Base-by-base conservation (phyloP, 2,329 filamentous ascomycete genomes). In the Nemania sp. region DNA sequence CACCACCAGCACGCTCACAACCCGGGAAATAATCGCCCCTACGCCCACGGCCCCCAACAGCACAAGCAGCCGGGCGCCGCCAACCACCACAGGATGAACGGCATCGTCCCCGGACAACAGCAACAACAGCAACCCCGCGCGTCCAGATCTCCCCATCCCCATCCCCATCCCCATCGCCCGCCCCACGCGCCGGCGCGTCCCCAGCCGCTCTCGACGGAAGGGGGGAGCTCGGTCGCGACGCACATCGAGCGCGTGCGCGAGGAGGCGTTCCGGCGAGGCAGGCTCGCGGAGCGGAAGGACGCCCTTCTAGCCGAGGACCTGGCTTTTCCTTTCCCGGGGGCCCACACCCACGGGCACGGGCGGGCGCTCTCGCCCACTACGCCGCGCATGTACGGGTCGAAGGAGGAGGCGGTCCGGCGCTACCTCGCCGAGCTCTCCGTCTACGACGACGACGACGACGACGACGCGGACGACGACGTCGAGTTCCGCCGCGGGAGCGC, bases 261-360 rank as follows among this genome's bases (percentile, higher is more conserved):
- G 32, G 54, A 66, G 12, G 70, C 67, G 18, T 71, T 65, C 57
- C 49, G 59, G 13, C 56, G 51, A 13, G 70, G 70, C 18, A 13
- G 56, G 35, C 32, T 51, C 0, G 47, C 40, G 3, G 56, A 51
- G 49, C 35, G 42, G 39, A 37, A 20, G 10, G 63, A 65, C 34
- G 60, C 56, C 3, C 39, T 29, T 2, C 12, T 59, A 15, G 52
- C 15, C 15, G 53, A 60, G 42, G 60, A 65, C 2, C 34, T 60
- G 1, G 54, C 43, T 17, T 57, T 37, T 10, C 10, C 7, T 35
- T 7, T 13, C 13, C 34, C 13, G 34, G 34, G 13, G 7, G 34
- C 34, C 13, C 13, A 35, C 34, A 13, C 13, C 34, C 34, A 20
- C 52, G 5, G 21, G 18, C 5, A 57, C 46, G 29, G 47, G n/a